phyloP scores from a whole-genome alignment of 345 rosid genomes.

The Lumnitzera racemosa region DNA sequence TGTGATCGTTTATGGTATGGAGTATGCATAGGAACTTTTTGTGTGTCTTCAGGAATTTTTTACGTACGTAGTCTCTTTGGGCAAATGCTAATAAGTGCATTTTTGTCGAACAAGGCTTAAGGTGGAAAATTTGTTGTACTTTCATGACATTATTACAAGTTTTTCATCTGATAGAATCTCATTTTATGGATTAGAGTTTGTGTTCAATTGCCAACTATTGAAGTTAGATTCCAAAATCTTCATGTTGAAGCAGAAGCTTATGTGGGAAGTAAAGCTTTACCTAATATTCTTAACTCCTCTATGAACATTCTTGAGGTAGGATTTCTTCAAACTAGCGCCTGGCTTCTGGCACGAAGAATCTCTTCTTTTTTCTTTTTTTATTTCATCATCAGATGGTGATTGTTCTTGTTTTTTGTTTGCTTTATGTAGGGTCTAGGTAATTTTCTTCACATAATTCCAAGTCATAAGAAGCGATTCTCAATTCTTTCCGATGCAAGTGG shows the following conservation, averaged over 20 bases:
- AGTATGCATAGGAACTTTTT: too few species aligned
- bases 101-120: too few species aligned
- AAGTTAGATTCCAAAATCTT: slow-evolving; percentile 14
- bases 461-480: slow-evolving; percentile 9
- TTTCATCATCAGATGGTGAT: neutral
- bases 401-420: neutral
- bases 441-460: slow-evolving; percentile 11
- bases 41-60: too few species aligned
- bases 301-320: slow-evolving; percentile 8
- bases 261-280: slow-evolving; percentile 12
- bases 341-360: neutral
- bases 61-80: too few species aligned
- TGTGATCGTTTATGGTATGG: too few species aligned
- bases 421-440: slow-evolving; percentile 1
- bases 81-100: too few species aligned
- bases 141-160: neutral
- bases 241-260: slow-evolving; percentile 14
- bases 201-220: slow-evolving; percentile 7
- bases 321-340: neutral
- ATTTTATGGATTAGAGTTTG: slow-evolving; percentile 6
- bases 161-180: neutral
- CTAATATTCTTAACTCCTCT: slow-evolving; percentile 4
- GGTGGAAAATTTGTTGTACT: neutral
- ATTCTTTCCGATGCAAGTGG: slow-evolving; percentile 12
- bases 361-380: neutral